Percentiles rank a stretch among this genome's conserved stretches.
These are phyloP conservation scores for Umbelopsis ramanniana DNA, from an alignment of 192 early-diverging fungal species.

Conservation along the genomic window DNA sequence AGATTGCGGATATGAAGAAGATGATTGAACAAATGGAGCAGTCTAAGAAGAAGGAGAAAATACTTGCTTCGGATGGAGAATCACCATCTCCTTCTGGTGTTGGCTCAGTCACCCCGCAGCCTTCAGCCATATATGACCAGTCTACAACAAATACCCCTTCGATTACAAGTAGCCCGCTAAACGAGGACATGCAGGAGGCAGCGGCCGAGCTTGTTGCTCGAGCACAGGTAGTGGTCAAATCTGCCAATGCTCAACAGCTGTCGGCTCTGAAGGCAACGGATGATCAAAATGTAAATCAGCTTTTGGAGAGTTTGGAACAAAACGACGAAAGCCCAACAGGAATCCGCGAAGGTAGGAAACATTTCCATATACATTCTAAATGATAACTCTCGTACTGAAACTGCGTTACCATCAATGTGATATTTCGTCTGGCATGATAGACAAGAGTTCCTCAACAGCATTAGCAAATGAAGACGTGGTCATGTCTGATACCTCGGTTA, in stretches of 20 bases:
- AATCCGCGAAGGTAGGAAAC: neutral
- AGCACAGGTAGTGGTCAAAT: conserved; percentile 2
- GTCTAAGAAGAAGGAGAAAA: conserved; percentile 8
- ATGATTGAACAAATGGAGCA: conserved; percentile 20
- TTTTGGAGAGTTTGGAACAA: neutral
- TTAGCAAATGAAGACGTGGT: too few species aligned
- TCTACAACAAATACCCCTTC: neutral
- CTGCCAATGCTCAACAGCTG: neutral
- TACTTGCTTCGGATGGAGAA: neutral
- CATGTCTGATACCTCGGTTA: too few species aligned
- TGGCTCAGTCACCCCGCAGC: neutral
- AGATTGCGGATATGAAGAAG: conserved; percentile 18
- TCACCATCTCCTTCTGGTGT: neutral
- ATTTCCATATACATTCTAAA: neutral
- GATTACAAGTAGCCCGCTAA: neutral
- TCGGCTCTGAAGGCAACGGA: neutral
- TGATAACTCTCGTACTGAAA: too few species aligned
- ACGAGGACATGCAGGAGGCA: neutral
- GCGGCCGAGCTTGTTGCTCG: neutral
- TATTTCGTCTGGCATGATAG: too few species aligned
- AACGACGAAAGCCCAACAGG: neutral
- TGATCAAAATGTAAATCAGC: neutral
- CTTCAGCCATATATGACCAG: too few species aligned
- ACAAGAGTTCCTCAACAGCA: too few species aligned
- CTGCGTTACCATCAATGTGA: too few species aligned